A percentile compares a stretch with the other conserved stretches of the same genome.
phyloP scores from a whole-genome alignment of 2,329 filamentous ascomycete species.

The Colletotrichum destructivum region DNA sequence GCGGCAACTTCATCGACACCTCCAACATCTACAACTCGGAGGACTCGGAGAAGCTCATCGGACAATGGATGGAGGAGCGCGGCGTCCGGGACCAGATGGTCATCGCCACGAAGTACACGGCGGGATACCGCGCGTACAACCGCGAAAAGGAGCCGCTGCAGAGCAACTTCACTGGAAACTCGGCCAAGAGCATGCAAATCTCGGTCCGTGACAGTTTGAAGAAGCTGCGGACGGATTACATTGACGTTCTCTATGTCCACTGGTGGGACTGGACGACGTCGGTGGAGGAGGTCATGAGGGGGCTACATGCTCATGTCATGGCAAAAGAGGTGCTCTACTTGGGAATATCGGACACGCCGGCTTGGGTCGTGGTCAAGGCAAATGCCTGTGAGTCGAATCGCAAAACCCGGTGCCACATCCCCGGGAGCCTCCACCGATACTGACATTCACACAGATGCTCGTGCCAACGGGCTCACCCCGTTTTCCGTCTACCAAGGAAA shows the following conservation, averaged over 20 bases:
- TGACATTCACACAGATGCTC: constrained; percentile 44
- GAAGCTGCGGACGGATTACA: constrained; percentile 60
- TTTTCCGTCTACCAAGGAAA: constrained; percentile 57
- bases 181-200: constrained; percentile 56
- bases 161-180: constrained; percentile 61
- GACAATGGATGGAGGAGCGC: constrained; percentile 67
- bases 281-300: constrained; percentile 59
- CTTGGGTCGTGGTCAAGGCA: constrained; percentile 55
- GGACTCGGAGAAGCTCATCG: constrained; percentile 70
- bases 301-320: constrained; percentile 56
- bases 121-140: constrained; percentile 57
- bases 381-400: constrained; percentile 49
- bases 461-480: constrained; percentile 51
- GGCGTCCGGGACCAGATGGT: constrained; percentile 68
- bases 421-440: background rate
- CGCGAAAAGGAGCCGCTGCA: constrained; percentile 54
- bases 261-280: constrained; percentile 59
- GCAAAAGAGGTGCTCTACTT: constrained; percentile 59
- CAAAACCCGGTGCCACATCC: background rate
- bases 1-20: constrained; percentile 80
- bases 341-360: constrained; percentile 56
- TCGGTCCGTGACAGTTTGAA: constrained; percentile 58
- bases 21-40: constrained; percentile 70
- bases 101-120: constrained; percentile 70
- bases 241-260: constrained; percentile 61